These are phyloP conservation scores for Quercus wislizeni DNA, from an alignment of 306 rosid genomes.

Conservation along the genomic window DNA sequence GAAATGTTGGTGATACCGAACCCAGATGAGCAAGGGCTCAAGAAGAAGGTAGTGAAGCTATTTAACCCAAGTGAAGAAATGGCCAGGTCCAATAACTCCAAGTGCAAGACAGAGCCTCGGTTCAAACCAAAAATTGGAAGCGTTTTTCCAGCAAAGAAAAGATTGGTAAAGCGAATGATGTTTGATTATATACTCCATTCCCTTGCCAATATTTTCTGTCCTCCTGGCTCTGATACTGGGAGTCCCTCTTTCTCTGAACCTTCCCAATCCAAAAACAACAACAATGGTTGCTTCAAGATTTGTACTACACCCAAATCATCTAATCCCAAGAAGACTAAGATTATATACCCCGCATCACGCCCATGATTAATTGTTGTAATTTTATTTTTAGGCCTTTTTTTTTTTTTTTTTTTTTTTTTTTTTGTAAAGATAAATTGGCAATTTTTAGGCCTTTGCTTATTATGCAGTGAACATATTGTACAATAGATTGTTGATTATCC, in stretches of 20 bases:
- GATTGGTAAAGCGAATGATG: background rate
- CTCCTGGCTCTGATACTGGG: background rate
- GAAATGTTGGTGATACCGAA: slow-evolving; percentile 7
- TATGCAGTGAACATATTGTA: no score
- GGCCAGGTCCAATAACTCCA: background rate
- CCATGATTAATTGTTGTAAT: background rate
- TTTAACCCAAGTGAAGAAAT: background rate
- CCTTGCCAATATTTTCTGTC: no score
- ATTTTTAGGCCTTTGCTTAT: no score
- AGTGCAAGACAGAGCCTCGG: background rate
- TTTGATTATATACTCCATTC: background rate
- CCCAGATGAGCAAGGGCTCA: slow-evolving; percentile 9
- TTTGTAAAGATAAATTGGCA: no score
- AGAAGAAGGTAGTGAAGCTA: background rate
- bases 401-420: no score
- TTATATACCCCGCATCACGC: background rate
- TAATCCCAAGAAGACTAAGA: background rate
- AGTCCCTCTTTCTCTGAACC: background rate
- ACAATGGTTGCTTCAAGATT: background rate
- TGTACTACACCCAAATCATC: background rate
- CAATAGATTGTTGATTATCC: no score
- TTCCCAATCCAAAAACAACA: background rate
- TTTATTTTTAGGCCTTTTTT: no score
- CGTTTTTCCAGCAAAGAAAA: background rate
- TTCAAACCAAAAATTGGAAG: background rate